Evolutionary conservation across 2,329 filamentous ascomycete species (phyloP), one percentile per base, ranked within the genome.

Genomic region (Pseudofabraea citricarpa): DNA sequence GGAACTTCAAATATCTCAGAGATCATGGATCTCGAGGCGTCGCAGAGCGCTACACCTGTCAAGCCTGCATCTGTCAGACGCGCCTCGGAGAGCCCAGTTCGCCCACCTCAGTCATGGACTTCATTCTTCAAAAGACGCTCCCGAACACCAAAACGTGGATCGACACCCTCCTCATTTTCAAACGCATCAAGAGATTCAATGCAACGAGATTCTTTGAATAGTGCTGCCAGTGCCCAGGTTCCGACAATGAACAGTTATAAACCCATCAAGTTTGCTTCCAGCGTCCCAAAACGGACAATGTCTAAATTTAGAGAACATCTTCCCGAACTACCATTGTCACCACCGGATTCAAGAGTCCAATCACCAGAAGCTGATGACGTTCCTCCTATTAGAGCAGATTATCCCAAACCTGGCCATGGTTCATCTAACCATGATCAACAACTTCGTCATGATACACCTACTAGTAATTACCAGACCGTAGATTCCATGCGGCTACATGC

Each of bases 261-360:
- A 16, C 53, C 56, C 32, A 51, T 56, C 32, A 45, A 51, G 43
- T 44, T 48, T 46, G 44, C 52, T 41, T 56, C 68, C 10, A 67
- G 65, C 6, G 61, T 83, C 5, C 85, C 89, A 5, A 85, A 86
- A 56, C 81, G 90, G 44, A 93, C 89, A 4, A 83, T 87, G 64
- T 96, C 90, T 27, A 90, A 88, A 44, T 97, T 97, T 68, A 79
- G 87, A 38, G 91, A 97, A 67, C 90, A 96, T 58, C 74, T 96
- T 10, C 90, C 90, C 4, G 91, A 96, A 59, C 75, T 89, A 40
- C 86, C 88, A 2, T 65, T 90, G 10, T 93, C 90, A n/a, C 88
- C 89, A 8, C 87, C 90, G 7, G 85, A 88, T 49, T 94, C 90
- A 1, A 77, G 86, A 20, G 70, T 90, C 20, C 85, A 89, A 49